Percentiles rank a stretch among this genome's conserved stretches.
phyloP scores from a whole-genome alignment of 768 basidiomycete species.

The Pisolithus tinctorius region DNA sequence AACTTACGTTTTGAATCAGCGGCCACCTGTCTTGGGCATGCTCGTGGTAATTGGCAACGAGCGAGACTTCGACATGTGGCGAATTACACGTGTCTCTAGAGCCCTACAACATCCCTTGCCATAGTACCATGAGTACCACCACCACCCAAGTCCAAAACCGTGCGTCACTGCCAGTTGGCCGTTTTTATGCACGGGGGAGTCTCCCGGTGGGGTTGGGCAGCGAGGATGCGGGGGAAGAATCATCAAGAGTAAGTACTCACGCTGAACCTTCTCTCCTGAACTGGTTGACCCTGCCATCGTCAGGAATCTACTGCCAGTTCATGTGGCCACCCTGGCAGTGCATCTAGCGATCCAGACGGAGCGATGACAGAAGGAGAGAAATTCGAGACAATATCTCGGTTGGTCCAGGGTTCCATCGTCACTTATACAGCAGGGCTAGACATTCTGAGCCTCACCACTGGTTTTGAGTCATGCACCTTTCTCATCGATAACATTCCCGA shows the following conservation, averaged over 20 bases:
- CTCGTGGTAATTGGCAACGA: not conserved
- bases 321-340: too few relatives aligned
- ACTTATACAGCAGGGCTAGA: conserved; percentile 45
- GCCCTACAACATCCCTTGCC: not conserved
- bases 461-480: conserved; percentile 47
- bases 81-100: not conserved
- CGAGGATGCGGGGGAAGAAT: not conserved
- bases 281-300: not conserved
- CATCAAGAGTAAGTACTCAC: not conserved
- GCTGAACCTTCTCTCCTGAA: not conserved
- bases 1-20: not conserved
- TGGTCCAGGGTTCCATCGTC: conserved; percentile 44
- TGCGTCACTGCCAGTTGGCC: not conserved
- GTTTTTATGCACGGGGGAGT: not conserved
- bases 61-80: not conserved
- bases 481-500: conserved; percentile 40
- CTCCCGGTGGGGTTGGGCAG: not conserved
- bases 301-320: not conserved
- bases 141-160: not conserved
- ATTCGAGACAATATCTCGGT: not conserved
- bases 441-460: conserved; percentile 38
- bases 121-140: not conserved
- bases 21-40: not conserved
- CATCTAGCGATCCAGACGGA: not conserved
- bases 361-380: not conserved